Base-by-base conservation (phyloP, 257 asterid genomes). In the Solanum appendiculatum region DNA sequence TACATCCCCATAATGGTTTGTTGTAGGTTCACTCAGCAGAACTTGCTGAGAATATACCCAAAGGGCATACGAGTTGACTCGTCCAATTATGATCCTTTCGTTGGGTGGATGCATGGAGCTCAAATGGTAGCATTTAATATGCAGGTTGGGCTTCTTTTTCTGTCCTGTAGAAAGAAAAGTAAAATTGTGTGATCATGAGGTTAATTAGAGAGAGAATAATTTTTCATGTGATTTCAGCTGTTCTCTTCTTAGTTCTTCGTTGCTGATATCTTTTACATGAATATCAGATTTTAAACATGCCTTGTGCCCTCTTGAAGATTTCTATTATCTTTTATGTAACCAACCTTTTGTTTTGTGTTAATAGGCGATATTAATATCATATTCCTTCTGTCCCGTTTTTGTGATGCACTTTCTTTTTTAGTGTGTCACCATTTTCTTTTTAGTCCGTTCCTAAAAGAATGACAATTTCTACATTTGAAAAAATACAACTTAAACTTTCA, bases 71-170 rank as follows among this genome's bases (percentile, higher is more conserved):
- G 99, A 72, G 69, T 96, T 42, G 92, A 93, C 92, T 95, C 99
- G n/a, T 96, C 99, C 90, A 96, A 96, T 90, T 96, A 96, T 90
- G 95, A 96, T 89, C 99, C 99, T 69, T 92, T 96, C 29, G 90
- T 95, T 86, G 99, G 94, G 64, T 96, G 99, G 99, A 87, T 90
- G 86, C 98, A 95, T 87, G 99, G 99, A 91, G 98, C 99, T 82
- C 99, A 96, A 89, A 94, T 96, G 99, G 97, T 96, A 83, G 98
- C 99, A 86, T 93, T 95, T 92, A 96, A 96, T 87, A 95, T 96
- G 99, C 98, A 96, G 98, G 98, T 95, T 89, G 72, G 92, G 21
- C 44, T 75, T 86, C 73, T 85, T 8, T 73, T 63, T 89, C 86
- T n/a, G 6, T 80, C 29, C 42, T 46, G 42, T 80, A 29, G 11